Conservation (phyloP, 2,329 filamentous ascomycete species). For the Colletotrichum tamarilloi region DNA sequence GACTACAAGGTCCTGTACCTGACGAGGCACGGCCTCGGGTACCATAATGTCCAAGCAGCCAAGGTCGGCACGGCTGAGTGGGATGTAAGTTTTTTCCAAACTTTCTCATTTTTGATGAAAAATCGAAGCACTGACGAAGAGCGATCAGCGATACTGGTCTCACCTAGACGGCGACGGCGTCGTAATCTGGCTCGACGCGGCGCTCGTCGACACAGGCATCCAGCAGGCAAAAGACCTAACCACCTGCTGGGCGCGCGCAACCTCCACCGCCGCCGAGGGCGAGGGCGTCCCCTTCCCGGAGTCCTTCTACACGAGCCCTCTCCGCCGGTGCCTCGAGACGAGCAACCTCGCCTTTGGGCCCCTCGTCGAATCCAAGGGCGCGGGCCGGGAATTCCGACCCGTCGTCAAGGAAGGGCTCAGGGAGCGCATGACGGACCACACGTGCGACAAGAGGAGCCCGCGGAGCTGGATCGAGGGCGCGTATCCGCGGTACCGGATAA, state of each 20-base stretch:
- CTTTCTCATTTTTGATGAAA: neutral
- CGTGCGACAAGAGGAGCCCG: constrained; percentile 67
- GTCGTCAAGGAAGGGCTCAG: constrained; percentile 69
- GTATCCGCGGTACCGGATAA: constrained; percentile 64
- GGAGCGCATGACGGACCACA: constrained; percentile 70
- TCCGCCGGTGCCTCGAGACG: too few relatives aligned
- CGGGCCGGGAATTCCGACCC: constrained; percentile 40
- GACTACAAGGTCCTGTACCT: constrained; percentile 65
- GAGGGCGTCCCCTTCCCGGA: too few relatives aligned
- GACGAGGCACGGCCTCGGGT: constrained; percentile 68
- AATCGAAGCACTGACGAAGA: neutral
- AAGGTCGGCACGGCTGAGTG: constrained; percentile 67
- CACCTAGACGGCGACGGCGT: constrained; percentile 51
- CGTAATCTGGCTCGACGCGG: constrained; percentile 53
- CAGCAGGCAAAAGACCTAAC: constrained; percentile 64
- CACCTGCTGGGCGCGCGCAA: constrained; percentile 60
- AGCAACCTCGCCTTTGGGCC: too few relatives aligned
- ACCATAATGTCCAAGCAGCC: constrained; percentile 60
- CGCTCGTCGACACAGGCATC: constrained; percentile 63
- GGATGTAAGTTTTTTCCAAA: constrained; percentile 52
- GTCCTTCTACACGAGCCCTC: too few relatives aligned
- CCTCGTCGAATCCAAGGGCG: constrained; percentile 39
- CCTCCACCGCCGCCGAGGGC: too few relatives aligned
- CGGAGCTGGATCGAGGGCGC: constrained; percentile 58
- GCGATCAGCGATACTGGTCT: constrained; percentile 47